Conservation (phyloP, 2,329 filamentous ascomycete species). For the Didymella keratinophila region DNA sequence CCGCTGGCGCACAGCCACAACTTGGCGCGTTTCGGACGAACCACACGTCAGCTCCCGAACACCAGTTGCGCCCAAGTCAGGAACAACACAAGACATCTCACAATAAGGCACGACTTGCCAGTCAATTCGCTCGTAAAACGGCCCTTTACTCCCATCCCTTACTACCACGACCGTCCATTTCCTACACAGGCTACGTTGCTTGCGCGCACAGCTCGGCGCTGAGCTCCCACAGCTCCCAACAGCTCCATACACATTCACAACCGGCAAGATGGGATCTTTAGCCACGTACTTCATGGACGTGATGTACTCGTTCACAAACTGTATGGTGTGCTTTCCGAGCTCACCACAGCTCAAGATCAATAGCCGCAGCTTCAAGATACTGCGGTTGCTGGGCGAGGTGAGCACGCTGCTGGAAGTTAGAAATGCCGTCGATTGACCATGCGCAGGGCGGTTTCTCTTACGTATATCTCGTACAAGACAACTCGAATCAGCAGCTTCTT, state of each 20-base stretch:
- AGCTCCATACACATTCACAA: conserved; percentile 24
- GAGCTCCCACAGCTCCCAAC: conserved; percentile 29
- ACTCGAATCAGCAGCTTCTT: conserved; percentile 80
- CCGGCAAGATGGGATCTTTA: conserved; percentile 44
- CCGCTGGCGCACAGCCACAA: conserved; percentile 16
- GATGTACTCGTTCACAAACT: conserved; percentile 90
- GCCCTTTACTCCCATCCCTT: conserved; percentile 1
- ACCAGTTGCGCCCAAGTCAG: conserved; percentile 17
- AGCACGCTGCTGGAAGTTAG: conserved; percentile 28
- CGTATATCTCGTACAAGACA: conserved; percentile 97
- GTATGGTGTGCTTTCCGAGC: conserved; percentile 94
- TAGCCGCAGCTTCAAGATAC: conserved; percentile 91
- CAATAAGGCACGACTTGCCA: conserved; percentile 7
- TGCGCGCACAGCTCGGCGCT: conserved; percentile 20
- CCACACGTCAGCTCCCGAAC: conserved; percentile 24
- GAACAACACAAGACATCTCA: conserved; percentile 14
- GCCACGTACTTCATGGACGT: conserved; percentile 79
- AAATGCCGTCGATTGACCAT: conserved; percentile 8
- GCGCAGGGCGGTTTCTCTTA: conserved; percentile 92
- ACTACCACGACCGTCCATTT: neutral
- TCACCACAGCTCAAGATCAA: conserved; percentile 96
- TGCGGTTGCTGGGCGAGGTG: conserved; percentile 91
- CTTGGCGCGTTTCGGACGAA: conserved; percentile 19
- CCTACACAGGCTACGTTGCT: conserved; percentile 7
- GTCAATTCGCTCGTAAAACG: conserved; percentile 5